phyloP scores from a whole-genome alignment of 2,329 filamentous ascomycete species.

The Acephala macrosclerotiorum region DNA sequence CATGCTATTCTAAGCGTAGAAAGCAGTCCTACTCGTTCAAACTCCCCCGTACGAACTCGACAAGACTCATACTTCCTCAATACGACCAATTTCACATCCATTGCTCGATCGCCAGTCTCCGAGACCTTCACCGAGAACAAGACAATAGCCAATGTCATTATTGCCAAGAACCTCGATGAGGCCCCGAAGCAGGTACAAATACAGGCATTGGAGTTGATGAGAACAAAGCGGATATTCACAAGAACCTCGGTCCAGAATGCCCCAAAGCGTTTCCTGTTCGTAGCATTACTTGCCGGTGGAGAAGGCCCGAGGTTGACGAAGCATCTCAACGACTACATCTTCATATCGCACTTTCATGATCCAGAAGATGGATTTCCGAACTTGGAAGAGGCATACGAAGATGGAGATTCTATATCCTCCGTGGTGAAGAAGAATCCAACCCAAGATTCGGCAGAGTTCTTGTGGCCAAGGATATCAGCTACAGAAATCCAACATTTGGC shows the following conservation, averaged over 20 bases:
- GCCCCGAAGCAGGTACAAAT: slow-evolving; percentile 82
- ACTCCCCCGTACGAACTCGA: slow-evolving; percentile 39
- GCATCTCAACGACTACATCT: slow-evolving; percentile 82
- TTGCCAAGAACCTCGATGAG: slow-evolving; percentile 80
- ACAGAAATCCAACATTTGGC: slow-evolving; percentile 45
- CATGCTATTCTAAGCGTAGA: slow-evolving; percentile 60
- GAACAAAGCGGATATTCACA: slow-evolving; percentile 79
- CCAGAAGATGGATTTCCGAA: slow-evolving; percentile 76
- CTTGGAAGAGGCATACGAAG: slow-evolving; percentile 65
- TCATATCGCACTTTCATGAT: slow-evolving; percentile 86
- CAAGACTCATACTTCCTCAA: slow-evolving; percentile 45
- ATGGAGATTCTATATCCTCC: slow-evolving; percentile 41
- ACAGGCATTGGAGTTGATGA: slow-evolving; percentile 80
- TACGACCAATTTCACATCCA: slow-evolving; percentile 39
- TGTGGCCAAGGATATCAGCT: slow-evolving; percentile 39
- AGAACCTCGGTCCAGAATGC: slow-evolving; percentile 76
- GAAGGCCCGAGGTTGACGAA: slow-evolving; percentile 58
- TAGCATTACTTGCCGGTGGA: slow-evolving; percentile 70
- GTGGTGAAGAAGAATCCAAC: slow-evolving; percentile 42
- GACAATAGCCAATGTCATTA: slow-evolving; percentile 80
- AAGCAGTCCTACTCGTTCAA: slow-evolving; percentile 32
- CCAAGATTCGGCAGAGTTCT: slow-evolving; percentile 22
- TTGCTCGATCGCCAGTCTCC: slow-evolving; percentile 42
- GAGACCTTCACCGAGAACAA: slow-evolving; percentile 51
- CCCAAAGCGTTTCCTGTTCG: slow-evolving; percentile 80